Base-by-base conservation (phyloP, 176 grass and related monocot species). In the Neostapfia colusana region DNA sequence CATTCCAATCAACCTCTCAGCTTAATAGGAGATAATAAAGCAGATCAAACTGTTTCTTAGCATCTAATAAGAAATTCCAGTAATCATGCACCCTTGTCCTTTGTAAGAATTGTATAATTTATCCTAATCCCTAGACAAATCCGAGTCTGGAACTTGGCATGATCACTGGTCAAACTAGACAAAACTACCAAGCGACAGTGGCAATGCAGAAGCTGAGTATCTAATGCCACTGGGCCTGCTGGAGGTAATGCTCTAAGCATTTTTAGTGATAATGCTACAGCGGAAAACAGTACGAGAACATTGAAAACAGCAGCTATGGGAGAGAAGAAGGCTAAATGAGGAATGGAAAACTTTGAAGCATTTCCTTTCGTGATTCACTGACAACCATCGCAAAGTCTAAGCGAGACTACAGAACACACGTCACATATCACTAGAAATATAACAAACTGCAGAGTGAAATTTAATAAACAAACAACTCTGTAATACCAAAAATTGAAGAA, bases 1-100 rank as follows among this genome's bases (percentile, higher is more conserved):
- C 27, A 15, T 69, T 60, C 63, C n/a, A 4, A 69, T 67, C 40
- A 46, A 27, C 40, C 34, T 1, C 18, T 40, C 70, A n/a, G 40
- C 24, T 27, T 36, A 65, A 76, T 25, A 27, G 55, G 44, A 62
- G 18, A 54, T 54, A 60, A 51, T 26, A 37, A 48, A 48, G 17
- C 65, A 76, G 49, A 70, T 16, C 2, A 76, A 59, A 70, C 14
- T 51, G 20, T 7, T 62, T 60, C 34, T 69, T 20, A 50, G 60
- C 4, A 56, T 35, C 56, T 45, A n/a, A 74, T 31, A 54, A 41
- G 9, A 64, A 45, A 65, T 69, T 76, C 65, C 10, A 37, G 23
- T 6, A 38, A 6, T 37, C 10, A 10, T 27, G 56, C 20, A 62
- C 15, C n/a, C 63, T 45, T 34, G 18, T 66, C 16, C 20, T 14